phyloP scores from a whole-genome alignment of 2,329 filamentous ascomycete genomes.

The Ophiostoma triangulosporum region DNA sequence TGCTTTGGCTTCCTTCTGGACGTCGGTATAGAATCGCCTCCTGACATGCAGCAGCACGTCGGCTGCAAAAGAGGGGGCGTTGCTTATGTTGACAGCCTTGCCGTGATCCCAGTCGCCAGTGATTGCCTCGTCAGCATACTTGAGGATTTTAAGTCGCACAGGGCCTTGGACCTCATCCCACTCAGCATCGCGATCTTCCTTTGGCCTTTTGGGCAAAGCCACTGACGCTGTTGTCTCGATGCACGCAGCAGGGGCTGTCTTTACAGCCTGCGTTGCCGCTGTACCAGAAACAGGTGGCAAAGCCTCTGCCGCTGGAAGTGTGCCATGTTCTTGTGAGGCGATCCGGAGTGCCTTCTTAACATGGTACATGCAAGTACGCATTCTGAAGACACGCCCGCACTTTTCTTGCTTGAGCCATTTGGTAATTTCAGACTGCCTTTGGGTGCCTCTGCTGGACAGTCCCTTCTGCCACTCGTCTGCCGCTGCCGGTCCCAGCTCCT shows the following conservation, averaged over 20 bases:
- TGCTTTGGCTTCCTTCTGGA: conserved; percentile 38
- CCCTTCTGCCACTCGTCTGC: conserved; percentile 72
- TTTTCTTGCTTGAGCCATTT: conserved; percentile 65
- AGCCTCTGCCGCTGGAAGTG: neutral
- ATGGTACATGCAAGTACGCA: conserved; percentile 23
- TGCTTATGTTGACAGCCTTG: conserved; percentile 48
- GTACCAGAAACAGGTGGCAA: neutral
- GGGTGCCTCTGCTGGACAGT: conserved; percentile 48
- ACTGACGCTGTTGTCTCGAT: neutral
- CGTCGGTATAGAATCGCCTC: conserved; percentile 49
- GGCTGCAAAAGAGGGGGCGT: conserved; percentile 53
- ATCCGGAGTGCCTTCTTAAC: neutral
- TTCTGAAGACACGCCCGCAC: conserved; percentile 27
- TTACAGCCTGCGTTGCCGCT: neutral
- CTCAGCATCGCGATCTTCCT: conserved; percentile 33
- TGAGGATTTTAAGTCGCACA: conserved; percentile 48
- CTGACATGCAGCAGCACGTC: conserved; percentile 57
- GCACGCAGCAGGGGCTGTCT: neutral
- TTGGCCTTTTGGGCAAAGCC: neutral
- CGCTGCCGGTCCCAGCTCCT: conserved; percentile 51
- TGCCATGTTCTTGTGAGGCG: neutral
- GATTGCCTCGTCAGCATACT: conserved; percentile 59
- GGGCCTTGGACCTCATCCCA: conserved; percentile 61
- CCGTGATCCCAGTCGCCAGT: conserved; percentile 51
- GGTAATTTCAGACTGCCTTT: conserved; percentile 44